Base-by-base conservation (phyloP, 139 green algal species). In the Micractinium conductrix region DNA sequence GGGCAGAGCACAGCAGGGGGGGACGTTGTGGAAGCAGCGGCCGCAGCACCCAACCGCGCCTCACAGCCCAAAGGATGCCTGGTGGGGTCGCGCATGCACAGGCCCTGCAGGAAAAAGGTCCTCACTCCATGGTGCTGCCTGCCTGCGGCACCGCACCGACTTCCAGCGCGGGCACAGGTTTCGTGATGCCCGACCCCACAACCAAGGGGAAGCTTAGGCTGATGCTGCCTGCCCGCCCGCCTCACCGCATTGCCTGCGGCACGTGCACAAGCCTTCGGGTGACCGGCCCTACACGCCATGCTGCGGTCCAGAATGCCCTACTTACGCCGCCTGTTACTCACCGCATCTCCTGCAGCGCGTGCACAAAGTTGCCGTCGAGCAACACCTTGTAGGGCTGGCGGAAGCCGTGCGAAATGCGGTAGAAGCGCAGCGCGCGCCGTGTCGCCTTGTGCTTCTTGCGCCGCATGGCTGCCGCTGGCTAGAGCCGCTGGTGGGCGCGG, bases 331-430 rank as follows among this genome's bases (percentile, higher is more conserved):
- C n/a, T n/a, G n/a, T 21, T 33, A 35, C 92, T 86, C 73, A 96
- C 93, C 93, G 94, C n/a, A 87, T 58, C 14, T 73, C 82, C 2
- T 87, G 48, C 5, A 91, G 90, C 4, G 93, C 90, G 60, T 96
- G 90, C 19, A 95, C 86, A 70, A 97, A 97, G 88, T 97, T 97
- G 2, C 94, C 94, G 82, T 97, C 94, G 14, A 96, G 74, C 28
- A 97, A 76, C 1, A 96, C 87, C 83, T 96, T 96, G 90, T 91
- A 96, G 0, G 93, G 93, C 73, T 94, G 92, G 26, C 92, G 80
- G 37, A 95, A 94, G 10, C 91, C 90, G 60, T 89, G 91, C 37
- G 90, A 89, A 0, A 96, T 90, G 35, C 91, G 91, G 80, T 94
- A 96, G 60, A 96, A 96, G 21, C 87, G 81, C 26, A 95, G 78